These are phyloP conservation scores for Suillus subaureus DNA, from an alignment of 768 basidiomycete genomes.

Conservation along the genomic window DNA sequence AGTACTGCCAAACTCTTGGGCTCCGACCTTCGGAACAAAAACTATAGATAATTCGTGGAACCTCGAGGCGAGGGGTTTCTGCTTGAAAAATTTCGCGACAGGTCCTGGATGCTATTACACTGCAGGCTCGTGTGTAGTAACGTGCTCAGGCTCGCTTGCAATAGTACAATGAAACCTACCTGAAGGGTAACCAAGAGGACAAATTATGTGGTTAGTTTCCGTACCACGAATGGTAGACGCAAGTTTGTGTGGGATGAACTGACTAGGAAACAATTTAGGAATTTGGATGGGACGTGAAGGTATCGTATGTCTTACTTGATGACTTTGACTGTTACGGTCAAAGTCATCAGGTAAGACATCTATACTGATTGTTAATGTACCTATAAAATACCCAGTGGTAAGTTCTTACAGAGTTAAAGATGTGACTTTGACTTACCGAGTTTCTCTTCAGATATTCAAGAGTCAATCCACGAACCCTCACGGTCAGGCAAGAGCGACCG, in stretches of 20 bases:
- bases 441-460: background rate
- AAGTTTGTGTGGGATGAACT: background rate
- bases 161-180: conserved; percentile 20
- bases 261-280: background rate
- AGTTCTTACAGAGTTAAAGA: background rate
- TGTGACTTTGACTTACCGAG: conserved; percentile 4
- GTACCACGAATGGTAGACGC: background rate
- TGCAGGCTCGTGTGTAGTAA: background rate
- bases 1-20: conserved; percentile 21
- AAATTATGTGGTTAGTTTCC: conserved; percentile 21
- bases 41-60: conserved; percentile 26
- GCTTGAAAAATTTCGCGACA: background rate
- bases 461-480: background rate
- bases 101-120: background rate
- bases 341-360: background rate
- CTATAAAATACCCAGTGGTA: background rate
- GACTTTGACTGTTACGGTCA: background rate
- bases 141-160: conserved; percentile 11
- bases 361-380: background rate
- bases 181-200: conserved; percentile 10
- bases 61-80: background rate
- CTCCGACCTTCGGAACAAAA: conserved; percentile 26
- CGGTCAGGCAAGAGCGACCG: background rate
- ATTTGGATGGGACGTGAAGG: background rate
- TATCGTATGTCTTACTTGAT: background rate